Evolutionary conservation across 1,139 yeast species (phyloP).

Genomic region (Ashbya aceris): DNA sequence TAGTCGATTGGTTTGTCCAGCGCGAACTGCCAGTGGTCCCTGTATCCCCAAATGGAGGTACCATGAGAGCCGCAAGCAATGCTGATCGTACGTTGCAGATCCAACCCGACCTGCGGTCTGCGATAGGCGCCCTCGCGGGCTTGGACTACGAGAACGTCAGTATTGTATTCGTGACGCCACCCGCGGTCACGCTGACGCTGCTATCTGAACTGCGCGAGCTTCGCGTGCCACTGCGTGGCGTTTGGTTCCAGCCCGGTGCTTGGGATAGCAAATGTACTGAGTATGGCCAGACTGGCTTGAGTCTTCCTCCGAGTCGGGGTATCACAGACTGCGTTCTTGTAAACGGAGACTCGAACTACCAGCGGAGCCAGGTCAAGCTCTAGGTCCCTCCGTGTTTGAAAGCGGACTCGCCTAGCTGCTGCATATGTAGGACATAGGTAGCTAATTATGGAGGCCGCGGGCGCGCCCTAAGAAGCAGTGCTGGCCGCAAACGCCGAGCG

Average conservation of each 20-base stretch:
- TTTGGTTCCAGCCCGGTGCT: slow-evolving; percentile 15
- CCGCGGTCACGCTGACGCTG: slow-evolving; percentile 9
- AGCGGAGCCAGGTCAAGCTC: slow-evolving; percentile 5
- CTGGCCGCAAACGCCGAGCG: too few relatives aligned
- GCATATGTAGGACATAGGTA: too few relatives aligned
- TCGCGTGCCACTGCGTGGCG: slow-evolving; percentile 6
- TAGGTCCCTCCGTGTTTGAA: too few relatives aligned
- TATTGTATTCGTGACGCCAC: slow-evolving; percentile 12
- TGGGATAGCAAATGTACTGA: slow-evolving; percentile 11
- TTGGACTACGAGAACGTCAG: slow-evolving; percentile 10
- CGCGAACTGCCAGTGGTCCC: slow-evolving; percentile 12
- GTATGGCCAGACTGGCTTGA: slow-evolving; percentile 7
- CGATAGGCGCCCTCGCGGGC: slow-evolving; percentile 3
- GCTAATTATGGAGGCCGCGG: too few relatives aligned
- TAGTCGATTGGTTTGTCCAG: slow-evolving; percentile 14
- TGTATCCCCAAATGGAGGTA: slow-evolving; percentile 11
- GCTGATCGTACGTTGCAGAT: slow-evolving; percentile 4
- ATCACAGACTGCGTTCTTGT: slow-evolving; percentile 12
- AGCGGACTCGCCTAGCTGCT: too few relatives aligned
- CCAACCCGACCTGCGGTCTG: slow-evolving; percentile 6
- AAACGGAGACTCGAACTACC: slow-evolving; percentile 8
- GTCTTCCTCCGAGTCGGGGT: slow-evolving; percentile 7
- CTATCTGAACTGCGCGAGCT: slow-evolving; percentile 6
- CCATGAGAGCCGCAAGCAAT: slow-evolving; percentile 4
- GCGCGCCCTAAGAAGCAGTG: too few relatives aligned